A percentile compares a stretch with the other conserved stretches of the same genome.
Evolutionary conservation across 768 basidiomycete species (phyloP).

Genomic region (Pholiota conissans): DNA sequence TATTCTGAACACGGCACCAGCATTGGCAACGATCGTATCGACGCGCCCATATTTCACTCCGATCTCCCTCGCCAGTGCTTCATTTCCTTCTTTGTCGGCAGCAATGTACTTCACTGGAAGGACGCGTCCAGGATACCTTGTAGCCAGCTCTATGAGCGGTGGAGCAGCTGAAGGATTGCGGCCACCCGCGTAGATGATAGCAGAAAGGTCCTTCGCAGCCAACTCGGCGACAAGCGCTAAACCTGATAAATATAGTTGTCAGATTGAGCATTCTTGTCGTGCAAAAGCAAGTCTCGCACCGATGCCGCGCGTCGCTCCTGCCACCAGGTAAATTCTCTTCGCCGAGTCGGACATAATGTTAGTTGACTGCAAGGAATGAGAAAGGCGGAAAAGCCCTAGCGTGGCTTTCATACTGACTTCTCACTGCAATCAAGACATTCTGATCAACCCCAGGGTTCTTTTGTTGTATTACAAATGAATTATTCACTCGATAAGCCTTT

Average conservation of each 20-base stretch:
- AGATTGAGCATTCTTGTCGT: no score
- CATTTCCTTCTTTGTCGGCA: background rate
- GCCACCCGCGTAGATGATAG: background rate
- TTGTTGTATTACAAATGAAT: no score
- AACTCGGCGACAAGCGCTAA: background rate
- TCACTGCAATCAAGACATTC: no score
- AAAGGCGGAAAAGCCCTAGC: no score
- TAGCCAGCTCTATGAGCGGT: background rate
- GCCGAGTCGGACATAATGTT: background rate
- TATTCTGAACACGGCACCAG: background rate
- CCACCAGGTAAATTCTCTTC: background rate
- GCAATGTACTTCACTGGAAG: background rate
- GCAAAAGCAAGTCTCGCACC: no score
- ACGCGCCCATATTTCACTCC: background rate
- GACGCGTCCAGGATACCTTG: background rate
- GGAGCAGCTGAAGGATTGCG: background rate
- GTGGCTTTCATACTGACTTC: no score
- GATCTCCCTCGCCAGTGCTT: background rate
- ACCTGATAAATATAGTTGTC: no score
- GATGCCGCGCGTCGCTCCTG: background rate
- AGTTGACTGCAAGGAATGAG: no score
- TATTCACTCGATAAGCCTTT: no score
- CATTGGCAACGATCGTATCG: slow-evolving; percentile 2
- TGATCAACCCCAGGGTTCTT: no score
- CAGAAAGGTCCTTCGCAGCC: background rate